Evolutionary conservation across 495 filamentous ascomycete species (phyloP).

Genomic region (Aspergillus ellipticus): DNA sequence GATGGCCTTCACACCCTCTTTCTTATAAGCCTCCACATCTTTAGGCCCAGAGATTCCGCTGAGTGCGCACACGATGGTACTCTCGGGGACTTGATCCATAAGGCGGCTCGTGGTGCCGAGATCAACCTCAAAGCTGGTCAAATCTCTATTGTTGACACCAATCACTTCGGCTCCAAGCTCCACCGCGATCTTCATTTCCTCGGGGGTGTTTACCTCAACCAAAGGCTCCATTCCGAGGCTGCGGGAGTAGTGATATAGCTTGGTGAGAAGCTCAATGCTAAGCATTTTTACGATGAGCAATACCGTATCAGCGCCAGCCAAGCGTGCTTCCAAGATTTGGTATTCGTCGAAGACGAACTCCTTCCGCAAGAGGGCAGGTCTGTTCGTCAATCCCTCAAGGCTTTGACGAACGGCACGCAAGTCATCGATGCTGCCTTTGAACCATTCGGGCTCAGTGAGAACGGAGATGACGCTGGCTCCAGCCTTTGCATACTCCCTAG

Average conservation of each 20-base stretch:
- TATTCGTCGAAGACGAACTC: slow-evolving; percentile 99
- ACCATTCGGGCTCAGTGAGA: slow-evolving; percentile 96
- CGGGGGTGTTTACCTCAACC: slow-evolving; percentile 91
- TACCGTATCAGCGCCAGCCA: slow-evolving; percentile 93
- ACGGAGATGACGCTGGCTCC: slow-evolving; percentile 97
- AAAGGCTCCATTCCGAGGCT: slow-evolving; percentile 96
- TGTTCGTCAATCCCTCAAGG: slow-evolving; percentile 82
- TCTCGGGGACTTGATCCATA: slow-evolving; percentile 76
- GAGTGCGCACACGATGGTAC: slow-evolving; percentile 88
- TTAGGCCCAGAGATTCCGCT: slow-evolving; percentile 91
- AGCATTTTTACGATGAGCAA: slow-evolving; percentile 99
- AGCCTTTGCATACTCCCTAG: slow-evolving; percentile 84
- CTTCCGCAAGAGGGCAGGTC: slow-evolving; percentile 88
- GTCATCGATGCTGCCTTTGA: slow-evolving; percentile 96
- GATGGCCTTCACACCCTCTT: slow-evolving; percentile 86
- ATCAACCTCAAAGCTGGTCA: slow-evolving; percentile 95
- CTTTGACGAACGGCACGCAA: slow-evolving; percentile 83
- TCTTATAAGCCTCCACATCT: slow-evolving; percentile 83
- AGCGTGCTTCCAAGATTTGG: slow-evolving; percentile 90
- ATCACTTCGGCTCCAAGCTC: slow-evolving; percentile 89
- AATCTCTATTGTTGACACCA: slow-evolving; percentile 95
- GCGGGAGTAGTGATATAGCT: slow-evolving; percentile 81
- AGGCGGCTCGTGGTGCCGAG: slow-evolving; percentile 89
- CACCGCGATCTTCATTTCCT: slow-evolving; percentile 87
- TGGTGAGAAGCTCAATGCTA: slow-evolving; percentile 64